These are phyloP conservation scores for Geotrichum cucujoidarum DNA, from an alignment of 1,139 yeast species.

Conservation along the genomic window DNA sequence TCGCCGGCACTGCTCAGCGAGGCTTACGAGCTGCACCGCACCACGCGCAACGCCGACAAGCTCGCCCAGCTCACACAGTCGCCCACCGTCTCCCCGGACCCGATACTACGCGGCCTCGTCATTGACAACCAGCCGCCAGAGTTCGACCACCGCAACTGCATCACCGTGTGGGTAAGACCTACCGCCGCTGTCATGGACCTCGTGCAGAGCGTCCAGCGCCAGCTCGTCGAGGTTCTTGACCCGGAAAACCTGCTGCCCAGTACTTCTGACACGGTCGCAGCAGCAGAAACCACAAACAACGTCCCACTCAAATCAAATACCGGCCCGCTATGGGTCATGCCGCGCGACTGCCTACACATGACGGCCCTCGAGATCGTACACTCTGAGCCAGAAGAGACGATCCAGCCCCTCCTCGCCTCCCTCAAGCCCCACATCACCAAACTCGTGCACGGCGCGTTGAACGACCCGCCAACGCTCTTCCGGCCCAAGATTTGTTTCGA, in stretches of 20 bases:
- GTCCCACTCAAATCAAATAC: constrained; percentile 8
- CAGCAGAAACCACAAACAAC: not conserved
- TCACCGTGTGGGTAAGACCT: constrained; percentile 29
- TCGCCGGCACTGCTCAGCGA: constrained; percentile 10
- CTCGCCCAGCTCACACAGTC: constrained; percentile 15
- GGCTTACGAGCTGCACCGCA: constrained; percentile 24
- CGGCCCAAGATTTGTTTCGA: constrained; percentile 26
- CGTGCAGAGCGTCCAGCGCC: constrained; percentile 21
- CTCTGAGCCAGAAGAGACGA: constrained; percentile 19
- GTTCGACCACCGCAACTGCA: constrained; percentile 27
- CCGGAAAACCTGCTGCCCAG: not conserved
- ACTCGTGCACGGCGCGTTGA: constrained; percentile 18
- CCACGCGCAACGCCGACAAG: constrained; percentile 21
- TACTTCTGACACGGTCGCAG: not conserved
- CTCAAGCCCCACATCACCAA: constrained; percentile 14
- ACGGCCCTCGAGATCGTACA: constrained; percentile 28
- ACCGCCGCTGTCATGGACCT: constrained; percentile 22
- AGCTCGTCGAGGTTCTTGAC: constrained; percentile 16
- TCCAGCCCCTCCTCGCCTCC: constrained; percentile 11
- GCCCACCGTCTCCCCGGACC: constrained; percentile 23
- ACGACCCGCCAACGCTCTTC: constrained; percentile 15
- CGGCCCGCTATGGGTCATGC: constrained; percentile 27
- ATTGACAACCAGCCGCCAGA: constrained; percentile 23
- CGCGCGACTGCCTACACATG: constrained; percentile 26
- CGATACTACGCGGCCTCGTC: constrained; percentile 23